Evolutionary conservation across 2,329 filamentous ascomycete species (phyloP).

Genomic region (Rhinocladiella mackenziei): DNA sequence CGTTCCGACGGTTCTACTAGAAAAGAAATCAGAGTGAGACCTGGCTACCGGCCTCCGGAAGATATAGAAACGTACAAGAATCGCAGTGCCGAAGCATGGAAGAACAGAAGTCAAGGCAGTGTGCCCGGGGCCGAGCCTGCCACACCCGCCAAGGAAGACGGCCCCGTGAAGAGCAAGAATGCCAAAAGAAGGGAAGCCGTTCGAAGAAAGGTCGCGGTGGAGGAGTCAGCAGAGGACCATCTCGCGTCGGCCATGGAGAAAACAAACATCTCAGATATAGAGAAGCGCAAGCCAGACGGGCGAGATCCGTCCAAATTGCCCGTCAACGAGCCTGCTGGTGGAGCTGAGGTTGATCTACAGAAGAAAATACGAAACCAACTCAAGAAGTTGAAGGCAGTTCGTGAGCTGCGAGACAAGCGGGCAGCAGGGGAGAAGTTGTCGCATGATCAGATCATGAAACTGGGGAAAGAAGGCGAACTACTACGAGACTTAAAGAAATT

Average conservation of each 20-base stretch:
- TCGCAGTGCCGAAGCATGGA: constrained; percentile 78
- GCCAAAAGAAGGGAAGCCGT: constrained; percentile 68
- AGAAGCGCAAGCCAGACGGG: constrained; percentile 31
- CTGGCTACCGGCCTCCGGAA: constrained; percentile 89
- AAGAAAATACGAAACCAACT: constrained; percentile 88
- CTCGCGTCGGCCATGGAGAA: constrained; percentile 30
- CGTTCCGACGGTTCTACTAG: constrained; percentile 87
- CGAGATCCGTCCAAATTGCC: constrained; percentile 27
- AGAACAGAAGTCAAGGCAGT: constrained; percentile 65
- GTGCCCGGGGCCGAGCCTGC: constrained; percentile 67
- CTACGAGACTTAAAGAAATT: constrained; percentile 80
- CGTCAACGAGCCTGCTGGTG: constrained; percentile 42
- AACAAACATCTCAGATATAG: constrained; percentile 15
- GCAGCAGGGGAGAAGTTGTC: constrained; percentile 77
- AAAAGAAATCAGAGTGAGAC: constrained; percentile 88
- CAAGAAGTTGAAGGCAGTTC: constrained; percentile 93
- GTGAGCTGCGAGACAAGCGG: constrained; percentile 85
- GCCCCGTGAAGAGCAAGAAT: constrained; percentile 72
- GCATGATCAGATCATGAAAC: constrained; percentile 94
- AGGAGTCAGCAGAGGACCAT: constrained; percentile 35
- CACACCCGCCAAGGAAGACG: constrained; percentile 46
- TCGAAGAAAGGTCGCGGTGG: constrained; percentile 55
- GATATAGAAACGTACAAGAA: constrained; percentile 97
- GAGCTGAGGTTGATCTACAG: constrained; percentile 74
- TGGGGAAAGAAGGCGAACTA: constrained; percentile 94